phyloP scores from a whole-genome alignment of 345 rosid genomes.

The Citrus maxima region DNA sequence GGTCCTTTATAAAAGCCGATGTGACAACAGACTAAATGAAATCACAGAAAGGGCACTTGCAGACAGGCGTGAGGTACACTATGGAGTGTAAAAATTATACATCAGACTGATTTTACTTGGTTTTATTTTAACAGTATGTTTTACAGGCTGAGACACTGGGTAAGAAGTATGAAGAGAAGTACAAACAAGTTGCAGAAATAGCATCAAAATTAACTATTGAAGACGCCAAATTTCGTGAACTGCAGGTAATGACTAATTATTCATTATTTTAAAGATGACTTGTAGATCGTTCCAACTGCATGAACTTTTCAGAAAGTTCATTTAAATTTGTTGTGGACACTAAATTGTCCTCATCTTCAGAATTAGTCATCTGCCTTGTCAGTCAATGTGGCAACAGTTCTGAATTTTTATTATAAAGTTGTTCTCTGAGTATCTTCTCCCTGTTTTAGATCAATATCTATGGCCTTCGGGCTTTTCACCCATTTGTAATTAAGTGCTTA shows the following conservation, averaged over 20 bases:
- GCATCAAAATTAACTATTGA: constrained; percentile 93
- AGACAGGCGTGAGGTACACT: constrained; percentile 86
- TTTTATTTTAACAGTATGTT: constrained; percentile 22
- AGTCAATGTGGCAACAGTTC: not conserved
- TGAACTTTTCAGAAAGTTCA: not conserved
- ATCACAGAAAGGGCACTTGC: constrained; percentile 89
- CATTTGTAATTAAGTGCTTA: not conserved
- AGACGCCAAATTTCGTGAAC: constrained; percentile 90
- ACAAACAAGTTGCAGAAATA: constrained; percentile 93
- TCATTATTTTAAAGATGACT: not conserved
- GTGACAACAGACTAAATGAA: constrained; percentile 93
- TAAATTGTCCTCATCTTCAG: not conserved
- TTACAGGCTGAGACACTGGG: constrained; percentile 80
- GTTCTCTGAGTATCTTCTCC: not conserved
- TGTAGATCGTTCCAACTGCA: not conserved
- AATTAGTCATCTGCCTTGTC: not conserved
- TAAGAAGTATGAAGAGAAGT: constrained; percentile 95
- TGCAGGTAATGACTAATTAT: constrained; percentile 53
- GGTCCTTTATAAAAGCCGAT: constrained; percentile 94
- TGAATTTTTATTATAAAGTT: not conserved
- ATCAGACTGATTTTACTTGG: constrained; percentile 12
- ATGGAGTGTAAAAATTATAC: constrained; percentile 3
- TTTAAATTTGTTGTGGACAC: not conserved
- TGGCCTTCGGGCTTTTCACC: not conserved
- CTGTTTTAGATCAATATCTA: not conserved